Conservation (phyloP, 192 early-diverging fungal species). For the Coemansia sp. region DNA sequence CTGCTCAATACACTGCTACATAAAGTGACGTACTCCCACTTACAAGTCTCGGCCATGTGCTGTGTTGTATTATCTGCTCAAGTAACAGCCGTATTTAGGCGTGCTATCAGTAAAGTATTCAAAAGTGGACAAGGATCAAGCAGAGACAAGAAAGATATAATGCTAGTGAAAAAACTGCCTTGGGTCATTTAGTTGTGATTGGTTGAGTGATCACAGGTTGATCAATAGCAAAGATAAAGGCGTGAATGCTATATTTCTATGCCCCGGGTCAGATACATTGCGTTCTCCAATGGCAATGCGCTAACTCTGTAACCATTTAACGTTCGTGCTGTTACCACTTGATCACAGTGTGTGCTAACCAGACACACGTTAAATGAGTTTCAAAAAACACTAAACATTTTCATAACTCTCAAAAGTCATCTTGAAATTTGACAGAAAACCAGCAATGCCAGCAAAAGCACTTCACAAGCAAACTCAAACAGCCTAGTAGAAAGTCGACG, state of each 20-base stretch:
- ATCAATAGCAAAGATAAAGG: background rate
- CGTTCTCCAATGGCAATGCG: no score
- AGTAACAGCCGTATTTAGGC: background rate
- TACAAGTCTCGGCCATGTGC: constrained; percentile 5
- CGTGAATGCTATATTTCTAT: no score
- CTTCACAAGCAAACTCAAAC: background rate
- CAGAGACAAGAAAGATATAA: background rate
- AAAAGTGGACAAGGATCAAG: background rate
- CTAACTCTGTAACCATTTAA: no score
- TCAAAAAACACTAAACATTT: no score
- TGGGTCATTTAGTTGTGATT: background rate
- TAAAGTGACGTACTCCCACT: background rate
- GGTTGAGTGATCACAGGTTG: background rate
- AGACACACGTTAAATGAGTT: no score
- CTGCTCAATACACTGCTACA: no score
- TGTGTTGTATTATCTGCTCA: background rate
- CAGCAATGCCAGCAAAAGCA: no score
- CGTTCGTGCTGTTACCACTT: no score
- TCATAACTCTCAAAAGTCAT: no score
- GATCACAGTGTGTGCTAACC: no score
- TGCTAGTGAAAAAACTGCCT: background rate
- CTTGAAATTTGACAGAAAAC: no score
- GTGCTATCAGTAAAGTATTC: background rate
- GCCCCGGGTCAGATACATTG: no score
- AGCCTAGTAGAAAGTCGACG: constrained; percentile 77